These are phyloP conservation scores for Neurospora sp. DNA, from an alignment of 495 filamentous ascomycete species.

Conservation along the genomic window DNA sequence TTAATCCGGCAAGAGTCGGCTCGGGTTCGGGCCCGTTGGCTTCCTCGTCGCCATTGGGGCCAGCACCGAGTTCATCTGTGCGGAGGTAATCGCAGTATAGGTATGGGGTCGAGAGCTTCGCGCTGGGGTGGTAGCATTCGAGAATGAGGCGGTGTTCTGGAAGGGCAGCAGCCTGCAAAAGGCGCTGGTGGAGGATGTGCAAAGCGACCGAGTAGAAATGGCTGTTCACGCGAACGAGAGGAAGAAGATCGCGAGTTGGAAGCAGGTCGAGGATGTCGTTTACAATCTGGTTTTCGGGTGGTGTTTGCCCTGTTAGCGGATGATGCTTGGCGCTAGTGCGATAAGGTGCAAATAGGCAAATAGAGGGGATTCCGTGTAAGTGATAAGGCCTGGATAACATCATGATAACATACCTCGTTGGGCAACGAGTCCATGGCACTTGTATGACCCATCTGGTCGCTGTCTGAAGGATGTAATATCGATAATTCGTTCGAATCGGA, in stretches of 20 bases:
- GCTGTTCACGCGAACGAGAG: conserved; percentile 49
- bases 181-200: conserved; percentile 57
- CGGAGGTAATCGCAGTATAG: conserved; percentile 59
- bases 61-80: conserved; percentile 39
- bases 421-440: conserved; percentile 28
- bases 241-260: conserved; percentile 50
- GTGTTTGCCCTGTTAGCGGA: conserved; percentile 5
- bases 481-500: background rate
- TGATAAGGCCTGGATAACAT: background rate
- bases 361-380: background rate
- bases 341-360: background rate
- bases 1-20: conserved; percentile 19
- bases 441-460: conserved; percentile 17
- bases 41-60: conserved; percentile 31
- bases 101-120: conserved; percentile 56
- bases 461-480: background rate
- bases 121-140: conserved; percentile 66
- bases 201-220: conserved; percentile 58
- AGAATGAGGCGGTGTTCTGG: conserved; percentile 57
- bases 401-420: conserved; percentile 29
- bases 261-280: conserved; percentile 53
- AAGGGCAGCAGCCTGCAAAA: conserved; percentile 45
- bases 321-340: background rate
- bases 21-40: conserved; percentile 1
- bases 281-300: conserved; percentile 46